A percentile compares a stretch with the other conserved stretches of the same genome.
Conservation (phyloP, 768 basidiomycete genomes). For the Rubroboletus satanas region DNA sequence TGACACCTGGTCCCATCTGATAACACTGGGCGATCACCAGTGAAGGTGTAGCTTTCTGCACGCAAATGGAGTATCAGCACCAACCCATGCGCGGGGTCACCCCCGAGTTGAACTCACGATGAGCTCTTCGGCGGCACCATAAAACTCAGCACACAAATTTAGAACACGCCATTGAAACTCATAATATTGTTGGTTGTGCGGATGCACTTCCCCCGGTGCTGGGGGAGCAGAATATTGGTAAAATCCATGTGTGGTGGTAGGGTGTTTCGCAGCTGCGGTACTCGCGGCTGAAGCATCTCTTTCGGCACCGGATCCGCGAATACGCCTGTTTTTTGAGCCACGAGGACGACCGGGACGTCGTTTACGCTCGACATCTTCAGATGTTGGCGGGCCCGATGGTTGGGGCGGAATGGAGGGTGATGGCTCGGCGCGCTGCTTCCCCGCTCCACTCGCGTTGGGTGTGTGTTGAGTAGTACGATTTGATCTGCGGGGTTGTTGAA, state of each 20-base stretch:
- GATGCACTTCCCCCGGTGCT: constrained; percentile 45
- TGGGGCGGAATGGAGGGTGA: constrained; percentile 28
- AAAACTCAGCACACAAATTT: constrained; percentile 81
- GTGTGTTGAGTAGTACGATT: constrained; percentile 19
- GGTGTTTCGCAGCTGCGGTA: constrained; percentile 25
- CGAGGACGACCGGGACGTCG: constrained; percentile 75
- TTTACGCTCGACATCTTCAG: constrained; percentile 46
- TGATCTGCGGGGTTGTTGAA: constrained; percentile 15
- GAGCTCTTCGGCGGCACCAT: constrained; percentile 80
- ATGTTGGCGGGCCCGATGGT: constrained; percentile 14
- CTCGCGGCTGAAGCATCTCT: constrained; percentile 17
- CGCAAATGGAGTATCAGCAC: constrained; percentile 7
- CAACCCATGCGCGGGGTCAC: constrained; percentile 5
- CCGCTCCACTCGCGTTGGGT: constrained; percentile 11
- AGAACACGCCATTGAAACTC: constrained; percentile 85
- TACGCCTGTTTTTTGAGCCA: constrained; percentile 71
- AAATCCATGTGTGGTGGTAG: constrained; percentile 38
- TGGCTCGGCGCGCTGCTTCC: constrained; percentile 24
- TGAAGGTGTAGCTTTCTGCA: constrained; percentile 56
- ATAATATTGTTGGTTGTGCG: constrained; percentile 75
- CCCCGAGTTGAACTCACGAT: constrained; percentile 49
- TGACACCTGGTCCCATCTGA: constrained; percentile 62
- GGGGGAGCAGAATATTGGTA: constrained; percentile 43
- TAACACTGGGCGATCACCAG: constrained; percentile 79
- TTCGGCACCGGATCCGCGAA: constrained; percentile 34